Base-by-base conservation (phyloP, 2,329 filamentous ascomycete genomes). In the Zarea fungicola region DNA sequence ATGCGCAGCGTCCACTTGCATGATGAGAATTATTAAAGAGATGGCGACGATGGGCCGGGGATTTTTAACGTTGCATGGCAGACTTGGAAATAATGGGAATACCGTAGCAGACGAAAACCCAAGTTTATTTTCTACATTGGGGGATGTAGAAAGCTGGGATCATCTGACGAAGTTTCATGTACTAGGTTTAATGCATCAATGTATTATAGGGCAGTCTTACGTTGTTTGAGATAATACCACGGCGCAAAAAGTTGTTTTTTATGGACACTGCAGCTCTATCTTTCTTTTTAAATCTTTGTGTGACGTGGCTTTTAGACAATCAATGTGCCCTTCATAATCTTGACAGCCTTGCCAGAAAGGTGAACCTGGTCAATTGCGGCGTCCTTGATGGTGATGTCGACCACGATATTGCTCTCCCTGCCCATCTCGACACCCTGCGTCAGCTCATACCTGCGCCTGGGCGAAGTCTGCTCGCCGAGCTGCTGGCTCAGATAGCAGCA, bases 401-500 rank as follows among this genome's bases (percentile, higher is more conserved):
- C 71, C 32, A 62, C 57, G 41, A 80, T 79, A 42, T 73, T 66
- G 57, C 77, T 81, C 61, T 66, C 67, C 54, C 81, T 65, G 6
- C 81, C 82, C 77, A 86, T 85, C 65, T 87, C 83, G 9, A 85
- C 79, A 1, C 83, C 84, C 65, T 87, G 83, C 51, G 77, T 77
- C 53, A 86, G 66, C 50, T 73, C 68, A 55, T 77, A 83, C 47
- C 62, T 67, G 37, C 62, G 62, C 48, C 56, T 62, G 21, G 61
- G 62, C 19, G 58, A 62, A n/a, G 53, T 60, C 36, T 55, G 56
- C 54, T 37, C 60, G 61, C 44, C 67, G 14, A 14, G 67, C n/a
- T 62, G 61, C 44, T 77, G 59, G 5, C 75, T 70, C 52, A 85
- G 65, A 57, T 78, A 84, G 48, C 72, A 67, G 18, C 70, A 68